Percentiles rank a stretch among this genome's conserved stretches.
Conservation (phyloP, 345 rosid species). For the Viola odorata region DNA sequence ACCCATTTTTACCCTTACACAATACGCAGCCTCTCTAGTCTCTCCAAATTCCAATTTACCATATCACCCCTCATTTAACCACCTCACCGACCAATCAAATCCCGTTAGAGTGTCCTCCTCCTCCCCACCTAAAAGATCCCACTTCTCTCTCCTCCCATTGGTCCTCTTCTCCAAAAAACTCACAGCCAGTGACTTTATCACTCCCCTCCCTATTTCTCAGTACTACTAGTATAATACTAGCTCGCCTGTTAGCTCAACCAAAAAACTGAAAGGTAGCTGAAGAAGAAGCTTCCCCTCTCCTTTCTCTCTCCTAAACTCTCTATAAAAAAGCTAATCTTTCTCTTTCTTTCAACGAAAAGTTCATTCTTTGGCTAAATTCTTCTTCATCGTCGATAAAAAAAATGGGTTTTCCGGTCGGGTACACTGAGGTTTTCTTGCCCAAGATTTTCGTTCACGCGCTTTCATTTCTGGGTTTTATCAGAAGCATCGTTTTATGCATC, state of each 20-base stretch:
- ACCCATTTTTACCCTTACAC: neutral
- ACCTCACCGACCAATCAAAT: constrained; percentile 18
- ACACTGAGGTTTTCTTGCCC: constrained; percentile 66
- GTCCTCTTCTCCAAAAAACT: neutral
- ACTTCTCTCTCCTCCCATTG: constrained; percentile 1
- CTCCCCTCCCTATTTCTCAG: neutral
- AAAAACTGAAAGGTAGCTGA: constrained; percentile 12
- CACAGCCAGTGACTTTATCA: constrained; percentile 21
- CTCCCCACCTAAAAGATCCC: neutral
- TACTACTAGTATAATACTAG: neutral
- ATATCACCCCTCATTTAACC: neutral
- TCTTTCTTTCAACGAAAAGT: neutral
- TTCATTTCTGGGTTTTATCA: constrained; percentile 53
- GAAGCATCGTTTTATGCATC: constrained; percentile 45
- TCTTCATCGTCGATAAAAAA: neutral
- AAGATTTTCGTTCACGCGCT: constrained; percentile 62
- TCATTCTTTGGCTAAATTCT: neutral
- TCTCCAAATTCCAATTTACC: neutral
- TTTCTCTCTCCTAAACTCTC: constrained; percentile 6
- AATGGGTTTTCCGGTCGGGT: constrained; percentile 89
- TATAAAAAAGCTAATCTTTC: constrained; percentile 4
- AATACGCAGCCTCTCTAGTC: constrained; percentile 2
- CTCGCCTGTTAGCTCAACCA: neutral
- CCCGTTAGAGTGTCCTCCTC: neutral
- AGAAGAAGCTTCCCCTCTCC: constrained; percentile 26